These are phyloP conservation scores for Diplosphaera chodatii DNA, from an alignment of 139 green algal genomes.

Conservation along the genomic window DNA sequence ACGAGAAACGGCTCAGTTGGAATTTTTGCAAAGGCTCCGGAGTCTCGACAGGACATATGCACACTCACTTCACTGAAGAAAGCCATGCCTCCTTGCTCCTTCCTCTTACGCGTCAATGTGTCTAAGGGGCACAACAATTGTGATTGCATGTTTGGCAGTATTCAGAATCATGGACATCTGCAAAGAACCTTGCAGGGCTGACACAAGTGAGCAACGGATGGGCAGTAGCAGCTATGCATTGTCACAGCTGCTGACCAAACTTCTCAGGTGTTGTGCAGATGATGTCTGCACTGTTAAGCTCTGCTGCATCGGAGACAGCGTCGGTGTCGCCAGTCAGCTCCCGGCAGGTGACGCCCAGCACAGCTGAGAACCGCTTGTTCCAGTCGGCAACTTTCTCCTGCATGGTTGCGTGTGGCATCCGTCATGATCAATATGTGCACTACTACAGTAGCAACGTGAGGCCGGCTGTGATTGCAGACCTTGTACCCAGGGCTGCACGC, in stretches of 20 bases:
- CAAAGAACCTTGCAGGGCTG: not conserved
- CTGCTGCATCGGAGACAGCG: not conserved
- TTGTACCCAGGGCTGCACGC: too few species aligned
- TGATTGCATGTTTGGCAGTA: too few species aligned
- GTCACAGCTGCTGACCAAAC: constrained; percentile 65
- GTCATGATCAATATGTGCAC: too few species aligned
- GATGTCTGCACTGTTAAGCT: constrained; percentile 70
- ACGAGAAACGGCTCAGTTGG: too few species aligned
- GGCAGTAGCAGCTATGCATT: too few species aligned
- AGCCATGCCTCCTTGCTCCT: constrained; percentile 42
- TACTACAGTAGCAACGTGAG: not conserved
- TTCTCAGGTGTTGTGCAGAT: constrained; percentile 81
- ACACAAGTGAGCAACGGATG: too few species aligned
- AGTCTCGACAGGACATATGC: too few species aligned
- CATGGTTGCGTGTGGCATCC: too few species aligned
- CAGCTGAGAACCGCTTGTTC: constrained; percentile 41
- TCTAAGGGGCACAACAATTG: constrained; percentile 27
- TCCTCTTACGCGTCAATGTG: constrained; percentile 39
- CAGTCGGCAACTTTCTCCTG: constrained; percentile 81
- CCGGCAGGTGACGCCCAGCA: constrained; percentile 34
- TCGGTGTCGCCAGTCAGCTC: constrained; percentile 74
- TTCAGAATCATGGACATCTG: too few species aligned
- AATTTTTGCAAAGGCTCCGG: too few species aligned
- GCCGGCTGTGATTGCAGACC: too few species aligned
- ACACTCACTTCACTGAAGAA: constrained; percentile 59